Evolutionary conservation across 2,329 filamentous ascomycete genomes (phyloP), one percentile per base, ranked within the genome.

Genomic region (Cryoendolithus antarcticus): DNA sequence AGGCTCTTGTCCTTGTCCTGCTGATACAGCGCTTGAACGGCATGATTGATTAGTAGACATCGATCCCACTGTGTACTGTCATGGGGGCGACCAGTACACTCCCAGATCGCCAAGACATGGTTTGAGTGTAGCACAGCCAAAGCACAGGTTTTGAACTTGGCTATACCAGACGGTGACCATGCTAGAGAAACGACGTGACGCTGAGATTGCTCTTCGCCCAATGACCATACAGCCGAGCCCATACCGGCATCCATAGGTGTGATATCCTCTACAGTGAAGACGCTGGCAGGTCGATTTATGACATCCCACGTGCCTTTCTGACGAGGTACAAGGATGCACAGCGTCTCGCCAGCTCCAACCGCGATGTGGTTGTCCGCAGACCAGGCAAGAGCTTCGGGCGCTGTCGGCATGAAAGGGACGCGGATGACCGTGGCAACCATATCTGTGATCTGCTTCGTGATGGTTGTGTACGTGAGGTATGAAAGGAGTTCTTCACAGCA

Each of bases 81-180:
- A 9, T 58, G 51, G 2, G 55, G 57, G 11, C 58, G 58, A 9
- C 67, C 67, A 27, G 64, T 54, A 2, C 66, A 61, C 35, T 71
- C 68, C 66, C 73, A 79, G 6, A 79, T 52, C 1, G 71, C 72
- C 4, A 79, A 53, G 1, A 72, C 50, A 39, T 75, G 55, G 45
- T 74, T 76, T 2, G 72, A 67, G 0, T 72, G 75, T 33, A 75
- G 57, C 10, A 75, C 66, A 2, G 67, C 71, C 21, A 79, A 62
- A 6, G 68, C 65, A 48, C 67, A 72, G 44, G 70, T 64, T 32
- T 65, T 59, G 52, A 75, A 68, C 46, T 65, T 67, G 11, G 63
- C 72, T 30, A 77, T 55, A 2, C 74, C 74, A 5, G 69, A 62
- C 2, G 69, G 61, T 4, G 74, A 78, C 75, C 75, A 79, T 6